phyloP scores from a whole-genome alignment of 208 protist genomes.

The Trypanosoma melophagium region DNA sequence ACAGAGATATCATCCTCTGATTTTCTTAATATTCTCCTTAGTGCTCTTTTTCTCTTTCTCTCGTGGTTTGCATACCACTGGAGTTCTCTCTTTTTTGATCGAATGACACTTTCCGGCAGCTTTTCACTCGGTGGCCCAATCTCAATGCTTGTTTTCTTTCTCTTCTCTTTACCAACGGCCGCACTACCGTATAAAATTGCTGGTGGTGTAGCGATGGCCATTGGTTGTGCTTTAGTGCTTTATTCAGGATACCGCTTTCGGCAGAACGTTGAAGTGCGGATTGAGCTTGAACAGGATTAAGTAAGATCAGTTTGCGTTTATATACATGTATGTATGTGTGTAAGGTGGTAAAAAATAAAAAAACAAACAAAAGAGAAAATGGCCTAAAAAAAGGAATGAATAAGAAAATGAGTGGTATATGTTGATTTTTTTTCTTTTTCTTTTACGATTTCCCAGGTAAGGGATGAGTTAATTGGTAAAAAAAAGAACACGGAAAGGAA shows the following conservation, averaged over 20 bases:
- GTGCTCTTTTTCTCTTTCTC: conserved; percentile 31
- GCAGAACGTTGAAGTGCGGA: conserved; percentile 27
- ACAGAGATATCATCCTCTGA: conserved; percentile 10
- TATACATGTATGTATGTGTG: conserved; percentile 2
- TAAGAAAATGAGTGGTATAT: conserved; percentile 11
- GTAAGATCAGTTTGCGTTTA: background rate
- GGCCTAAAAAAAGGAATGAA: background rate
- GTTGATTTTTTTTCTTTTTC: conserved; percentile 10
- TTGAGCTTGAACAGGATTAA: conserved; percentile 28
- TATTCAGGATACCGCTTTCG: conserved; percentile 24
- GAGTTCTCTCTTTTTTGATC: conserved; percentile 34
- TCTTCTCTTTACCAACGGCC: conserved; percentile 14
- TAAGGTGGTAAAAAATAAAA: background rate
- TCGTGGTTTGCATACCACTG: conserved; percentile 32
- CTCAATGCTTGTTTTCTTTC: conserved; percentile 21
- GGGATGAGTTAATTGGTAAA: too few relatives aligned
- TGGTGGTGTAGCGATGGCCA: conserved; percentile 15
- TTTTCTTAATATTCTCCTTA: conserved; percentile 27
- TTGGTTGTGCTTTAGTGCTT: conserved; percentile 26
- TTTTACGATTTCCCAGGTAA: background rate
- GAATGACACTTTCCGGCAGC: conserved; percentile 30
- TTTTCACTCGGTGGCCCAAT: conserved; percentile 30
- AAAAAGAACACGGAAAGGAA: too few relatives aligned
- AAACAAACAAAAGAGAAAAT: background rate
- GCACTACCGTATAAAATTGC: conserved; percentile 11